Evolutionary conservation across 2,329 filamentous ascomycete genomes (phyloP), one percentile per base, ranked within the genome.

Genomic region (Dactylellina cionopaga): DNA sequence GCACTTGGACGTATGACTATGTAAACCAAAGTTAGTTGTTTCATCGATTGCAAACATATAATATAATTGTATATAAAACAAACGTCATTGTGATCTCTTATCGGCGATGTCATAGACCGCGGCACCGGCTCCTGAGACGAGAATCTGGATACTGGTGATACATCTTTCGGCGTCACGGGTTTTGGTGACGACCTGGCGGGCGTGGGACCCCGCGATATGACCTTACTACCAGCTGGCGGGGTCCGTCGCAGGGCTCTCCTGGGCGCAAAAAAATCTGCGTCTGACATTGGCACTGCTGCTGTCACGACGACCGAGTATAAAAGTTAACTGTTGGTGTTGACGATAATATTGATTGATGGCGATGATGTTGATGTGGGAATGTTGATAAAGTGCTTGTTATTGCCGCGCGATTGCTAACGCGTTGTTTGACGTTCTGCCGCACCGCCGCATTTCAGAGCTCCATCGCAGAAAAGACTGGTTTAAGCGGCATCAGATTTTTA

Each of bases 351-450:
- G n/a, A 31, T 24, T 25, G 37, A 19, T 60, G 29, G 58, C 13
- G n/a, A 29, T 35, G 52, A 25, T 46, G 35, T 24, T 33, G 33
- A 44, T 54, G 60, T 27, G 10, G 49, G 15, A 11, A 43, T 58
- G 24, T 19, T 49, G 27, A n/a, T 43, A 27, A 35, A 5, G 35
- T 47, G 41, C 7, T 25, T 37, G 17, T 41, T 37, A 43, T 22
- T 19, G 19, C 51, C 46, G 44, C 49, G 60, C 29, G 43, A 44
- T 52, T 33, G 46, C n/a, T 10, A 39, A 29, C 47, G 47, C 43
- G 62, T 66, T 66, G 62, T 66, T 66, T 66, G 51, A 55, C 24
- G 41, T 17, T 25, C 35, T 59, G 62, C 62, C 62, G 63, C 63
- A 59, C 35, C 52, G 62, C 62, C 62, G 63, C 63, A 59, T 39